A percentile compares a stretch with the other conserved stretches of the same genome.
phyloP scores from a whole-genome alignment of 108 stramenopile genomes.

The Mediolabrus comicus region DNA sequence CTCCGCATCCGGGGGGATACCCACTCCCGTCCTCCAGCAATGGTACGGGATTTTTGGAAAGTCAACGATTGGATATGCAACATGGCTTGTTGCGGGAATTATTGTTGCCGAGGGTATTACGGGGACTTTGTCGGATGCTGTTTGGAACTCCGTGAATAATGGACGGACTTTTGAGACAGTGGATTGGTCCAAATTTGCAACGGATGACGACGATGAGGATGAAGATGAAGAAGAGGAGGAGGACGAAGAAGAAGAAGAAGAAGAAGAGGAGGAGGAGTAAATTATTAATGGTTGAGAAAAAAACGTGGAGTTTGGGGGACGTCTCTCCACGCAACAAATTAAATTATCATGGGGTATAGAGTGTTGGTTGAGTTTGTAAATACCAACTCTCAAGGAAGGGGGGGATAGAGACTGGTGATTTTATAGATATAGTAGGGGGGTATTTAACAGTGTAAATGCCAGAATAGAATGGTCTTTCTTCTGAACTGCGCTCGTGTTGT shows the following conservation, averaged over 20 bases:
- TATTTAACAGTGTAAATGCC: neutral
- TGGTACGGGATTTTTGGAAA: slow-evolving; percentile 75
- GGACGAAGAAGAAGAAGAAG: slow-evolving; percentile 67
- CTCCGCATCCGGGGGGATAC: slow-evolving; percentile 26
- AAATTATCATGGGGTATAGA: neutral
- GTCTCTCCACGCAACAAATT: neutral
- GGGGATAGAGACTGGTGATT: neutral
- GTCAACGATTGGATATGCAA: slow-evolving; percentile 77
- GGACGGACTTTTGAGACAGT: slow-evolving; percentile 79
- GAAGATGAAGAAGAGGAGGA: slow-evolving; percentile 85
- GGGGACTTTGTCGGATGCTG: slow-evolving; percentile 51
- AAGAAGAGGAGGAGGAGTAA: slow-evolving; percentile 28
- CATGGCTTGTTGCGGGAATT: slow-evolving; percentile 76
- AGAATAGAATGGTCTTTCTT: neutral
- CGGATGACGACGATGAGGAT: slow-evolving; percentile 75
- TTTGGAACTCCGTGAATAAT: slow-evolving; percentile 75
- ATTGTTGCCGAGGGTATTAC: slow-evolving; percentile 74
- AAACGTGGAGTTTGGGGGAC: no score
- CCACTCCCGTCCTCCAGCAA: slow-evolving; percentile 27
- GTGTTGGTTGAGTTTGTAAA: neutral
- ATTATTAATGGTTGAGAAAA: neutral
- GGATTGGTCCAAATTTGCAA: slow-evolving; percentile 85
- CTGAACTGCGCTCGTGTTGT: no score
- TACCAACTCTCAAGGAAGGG: neutral
- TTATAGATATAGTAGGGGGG: neutral